phyloP scores from a whole-genome alignment of 805 yeast species.

The Hanseniaspora hatyaiensis region DNA sequence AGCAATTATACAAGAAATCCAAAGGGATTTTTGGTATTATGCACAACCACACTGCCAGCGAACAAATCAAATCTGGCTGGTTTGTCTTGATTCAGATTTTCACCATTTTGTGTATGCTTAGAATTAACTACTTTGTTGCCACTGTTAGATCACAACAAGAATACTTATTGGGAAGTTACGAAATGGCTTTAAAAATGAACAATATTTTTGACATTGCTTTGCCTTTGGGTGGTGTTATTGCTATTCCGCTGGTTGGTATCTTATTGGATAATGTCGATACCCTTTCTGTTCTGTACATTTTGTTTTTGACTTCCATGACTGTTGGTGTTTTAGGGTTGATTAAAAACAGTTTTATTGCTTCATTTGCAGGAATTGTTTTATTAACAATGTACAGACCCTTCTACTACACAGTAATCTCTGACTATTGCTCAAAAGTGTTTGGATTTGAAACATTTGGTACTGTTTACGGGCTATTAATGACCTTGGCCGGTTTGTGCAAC shows the following conservation, averaged over 20 bases:
- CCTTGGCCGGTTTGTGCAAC: slow-evolving; percentile 72
- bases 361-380: slow-evolving; percentile 55
- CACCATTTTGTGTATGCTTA: slow-evolving; percentile 77
- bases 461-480: slow-evolving; percentile 75
- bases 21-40: slow-evolving; percentile 67
- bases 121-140: slow-evolving; percentile 88
- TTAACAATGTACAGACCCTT: slow-evolving; percentile 82
- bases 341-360: slow-evolving; percentile 34
- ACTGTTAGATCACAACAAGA: slow-evolving; percentile 74
- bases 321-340: slow-evolving; percentile 67
- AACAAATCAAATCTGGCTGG: slow-evolving; percentile 52
- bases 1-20: slow-evolving; percentile 38
- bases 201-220: slow-evolving; percentile 73
- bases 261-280: slow-evolving; percentile 65
- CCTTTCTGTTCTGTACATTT: slow-evolving; percentile 40
- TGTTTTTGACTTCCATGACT: slow-evolving; percentile 43
- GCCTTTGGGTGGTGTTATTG: slow-evolving; percentile 77
- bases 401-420: slow-evolving; percentile 85
- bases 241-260: slow-evolving; percentile 79
- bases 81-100: slow-evolving; percentile 65
- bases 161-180: slow-evolving; percentile 46
- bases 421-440: slow-evolving; percentile 82
- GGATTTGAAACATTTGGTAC: slow-evolving; percentile 89
- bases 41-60: slow-evolving; percentile 46
- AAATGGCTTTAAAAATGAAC: slow-evolving; percentile 47